These are phyloP conservation scores for Astrothelium subdiscretum DNA, from an alignment of 495 filamentous ascomycete genomes.

Conservation along the genomic window DNA sequence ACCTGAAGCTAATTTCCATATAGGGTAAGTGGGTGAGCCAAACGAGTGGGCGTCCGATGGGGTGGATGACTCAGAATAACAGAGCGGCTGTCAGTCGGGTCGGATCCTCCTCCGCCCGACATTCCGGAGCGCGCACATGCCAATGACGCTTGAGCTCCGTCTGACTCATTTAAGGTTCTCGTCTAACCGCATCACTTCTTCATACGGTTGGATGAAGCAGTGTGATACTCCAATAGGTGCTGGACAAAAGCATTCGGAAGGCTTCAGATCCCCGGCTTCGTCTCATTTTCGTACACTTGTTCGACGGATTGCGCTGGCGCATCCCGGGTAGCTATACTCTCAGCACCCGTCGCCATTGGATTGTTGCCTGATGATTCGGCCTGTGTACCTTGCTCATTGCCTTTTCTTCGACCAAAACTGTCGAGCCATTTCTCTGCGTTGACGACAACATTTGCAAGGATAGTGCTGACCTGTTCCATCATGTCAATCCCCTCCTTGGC, in stretches of 20 bases:
- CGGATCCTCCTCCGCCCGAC: too few species aligned
- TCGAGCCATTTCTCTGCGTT: constrained; percentile 84
- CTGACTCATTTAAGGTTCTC: too few species aligned
- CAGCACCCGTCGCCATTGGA: background rate
- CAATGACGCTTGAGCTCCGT: too few species aligned
- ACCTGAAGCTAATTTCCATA: too few species aligned
- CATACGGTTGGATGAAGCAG: background rate
- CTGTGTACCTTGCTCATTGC: background rate
- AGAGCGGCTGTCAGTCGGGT: too few species aligned
- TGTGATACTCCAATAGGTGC: background rate
- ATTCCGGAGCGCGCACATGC: too few species aligned
- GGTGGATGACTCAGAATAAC: too few species aligned
- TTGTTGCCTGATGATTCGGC: background rate
- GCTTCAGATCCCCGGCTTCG: background rate
- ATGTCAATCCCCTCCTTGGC: constrained; percentile 83
- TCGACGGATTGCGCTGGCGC: background rate
- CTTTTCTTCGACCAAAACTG: constrained; percentile 46
- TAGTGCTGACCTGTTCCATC: constrained; percentile 70
- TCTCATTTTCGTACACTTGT: background rate
- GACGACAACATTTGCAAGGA: constrained; percentile 71
- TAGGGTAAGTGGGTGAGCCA: too few species aligned
- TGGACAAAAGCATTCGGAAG: background rate
- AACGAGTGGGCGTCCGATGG: too few species aligned
- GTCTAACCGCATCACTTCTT: too few species aligned
- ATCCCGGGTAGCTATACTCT: background rate